Base-by-base conservation (phyloP, 192 early-diverging fungal genomes). In the Lobosporangium transversale region DNA sequence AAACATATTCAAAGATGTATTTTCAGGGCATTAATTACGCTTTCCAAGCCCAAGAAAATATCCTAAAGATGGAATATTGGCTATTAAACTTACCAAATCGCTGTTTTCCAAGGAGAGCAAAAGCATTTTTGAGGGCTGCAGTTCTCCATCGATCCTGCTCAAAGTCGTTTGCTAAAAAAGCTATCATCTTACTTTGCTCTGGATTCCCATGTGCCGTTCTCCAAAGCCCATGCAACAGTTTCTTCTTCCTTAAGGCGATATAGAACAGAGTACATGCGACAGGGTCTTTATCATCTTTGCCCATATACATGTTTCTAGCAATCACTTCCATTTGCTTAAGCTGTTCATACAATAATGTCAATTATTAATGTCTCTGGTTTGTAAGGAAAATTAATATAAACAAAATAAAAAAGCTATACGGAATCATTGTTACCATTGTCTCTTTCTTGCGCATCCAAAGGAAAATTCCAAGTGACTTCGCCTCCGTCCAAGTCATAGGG, bases 71-170 rank as follows among this genome's bases (percentile, higher is more conserved):
- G n/a, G n/a, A n/a, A n/a, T n/a, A n/a, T n/a, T n/a, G n/a, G n/a
- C n/a, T n/a, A n/a, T n/a, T n/a, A n/a, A n/a, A 24, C 61, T 65
- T 83, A 94, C 92, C 88, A 67, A 93, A 98, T 48, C 97, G 85
- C 61, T 98, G 96, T 65, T 94, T 94, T 60, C 97, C 94, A 24
- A 99, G 79, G 36, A 99, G 71, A n/a, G 92, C 98, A 81, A 93
- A 99, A 3, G 98, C 98, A 68, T 99, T 99, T 70, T 99, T 99
- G n/a, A 90, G 79, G 2, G 98, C 98, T 0, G 97, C 95, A 17
- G 89, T 95, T 64, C 87, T 89, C 98, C 98, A 99, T 42, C 94
- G 81, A 4, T 90, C 84, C 53, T 94, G 87, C 17, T 87, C 84
- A 86, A 99, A 99, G 80, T 98, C 94, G 81, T 98, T 93, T 7